Evolutionary conservation across 345 rosid species (phyloP).

Genomic region (Arabidopsis suecica): DNA sequence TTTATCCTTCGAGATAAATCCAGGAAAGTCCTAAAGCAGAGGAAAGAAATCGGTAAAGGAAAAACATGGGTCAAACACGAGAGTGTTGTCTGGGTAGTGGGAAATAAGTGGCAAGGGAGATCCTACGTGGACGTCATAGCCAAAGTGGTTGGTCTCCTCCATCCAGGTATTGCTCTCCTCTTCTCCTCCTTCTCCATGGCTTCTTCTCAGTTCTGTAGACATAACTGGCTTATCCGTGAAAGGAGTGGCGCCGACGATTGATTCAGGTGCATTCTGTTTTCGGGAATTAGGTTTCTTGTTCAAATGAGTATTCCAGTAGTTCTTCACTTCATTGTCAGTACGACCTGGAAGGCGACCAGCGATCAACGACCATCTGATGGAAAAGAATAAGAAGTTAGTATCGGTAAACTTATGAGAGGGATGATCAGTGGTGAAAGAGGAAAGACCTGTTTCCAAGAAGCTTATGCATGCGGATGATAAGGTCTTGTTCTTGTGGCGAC

Average conservation of each 20-base stretch:
- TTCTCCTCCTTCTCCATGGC: conserved; percentile 31
- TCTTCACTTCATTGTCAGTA: conserved; percentile 88
- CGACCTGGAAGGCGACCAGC: conserved; percentile 92
- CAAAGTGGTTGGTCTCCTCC: conserved; percentile 49
- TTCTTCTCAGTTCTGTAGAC: conserved; percentile 25
- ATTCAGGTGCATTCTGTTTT: conserved; percentile 46
- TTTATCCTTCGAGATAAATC: conserved; percentile 17
- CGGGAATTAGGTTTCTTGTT: conserved; percentile 56
- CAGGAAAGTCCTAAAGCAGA: conserved; percentile 48
- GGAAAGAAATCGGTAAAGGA: conserved; percentile 57
- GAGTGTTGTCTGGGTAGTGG: conserved; percentile 40
- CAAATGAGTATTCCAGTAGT: conserved; percentile 95
- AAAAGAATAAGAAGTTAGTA: background rate
- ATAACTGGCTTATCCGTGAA: conserved; percentile 19
- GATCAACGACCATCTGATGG: conserved; percentile 73
- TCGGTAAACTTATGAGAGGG: background rate
- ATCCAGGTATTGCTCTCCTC: conserved; percentile 45
- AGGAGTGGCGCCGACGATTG: background rate
- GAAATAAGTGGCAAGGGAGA: conserved; percentile 46
- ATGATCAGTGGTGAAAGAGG: background rate
- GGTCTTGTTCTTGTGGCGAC: conserved; percentile 83
- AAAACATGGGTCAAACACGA: conserved; percentile 48
- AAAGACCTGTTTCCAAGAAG: conserved; percentile 79
- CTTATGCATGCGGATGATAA: conserved; percentile 87
- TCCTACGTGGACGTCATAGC: conserved; percentile 43